phyloP scores from a whole-genome alignment of 2,329 filamentous ascomycete species.

The Aspergillus pseudotamarii region DNA sequence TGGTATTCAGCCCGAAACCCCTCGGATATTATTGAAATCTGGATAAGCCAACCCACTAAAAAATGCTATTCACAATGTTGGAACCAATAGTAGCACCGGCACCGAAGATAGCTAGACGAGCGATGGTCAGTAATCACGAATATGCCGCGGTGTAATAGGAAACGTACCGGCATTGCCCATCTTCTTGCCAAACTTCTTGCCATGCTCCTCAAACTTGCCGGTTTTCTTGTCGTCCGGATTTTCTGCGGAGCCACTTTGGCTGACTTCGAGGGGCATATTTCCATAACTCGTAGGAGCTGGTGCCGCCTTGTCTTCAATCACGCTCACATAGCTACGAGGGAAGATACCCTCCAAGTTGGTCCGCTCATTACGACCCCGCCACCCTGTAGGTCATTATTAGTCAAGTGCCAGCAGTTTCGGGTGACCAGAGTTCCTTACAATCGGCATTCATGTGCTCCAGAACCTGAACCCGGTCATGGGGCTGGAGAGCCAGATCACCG shows the following conservation, averaged over 20 bases:
- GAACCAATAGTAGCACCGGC: constrained; percentile 88
- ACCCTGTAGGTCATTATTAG: constrained; percentile 40
- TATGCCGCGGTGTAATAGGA: neutral
- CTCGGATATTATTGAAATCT: constrained; percentile 2
- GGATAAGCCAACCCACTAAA: constrained; percentile 53
- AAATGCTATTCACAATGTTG: constrained; percentile 88
- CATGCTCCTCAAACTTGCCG: constrained; percentile 71
- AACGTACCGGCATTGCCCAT: constrained; percentile 67
- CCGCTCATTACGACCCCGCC: constrained; percentile 86
- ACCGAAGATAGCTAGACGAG: constrained; percentile 75
- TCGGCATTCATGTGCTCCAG: constrained; percentile 94
- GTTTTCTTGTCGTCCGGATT: constrained; percentile 47
- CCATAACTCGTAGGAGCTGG: constrained; percentile 49
- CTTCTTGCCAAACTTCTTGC: constrained; percentile 98
- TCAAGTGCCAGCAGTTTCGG: neutral
- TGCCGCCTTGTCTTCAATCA: constrained; percentile 65
- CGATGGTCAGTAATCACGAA: constrained; percentile 22
- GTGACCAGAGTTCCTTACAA: constrained; percentile 54
- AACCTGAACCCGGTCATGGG: constrained; percentile 78
- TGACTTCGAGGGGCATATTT: constrained; percentile 76
- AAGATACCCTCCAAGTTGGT: constrained; percentile 90
- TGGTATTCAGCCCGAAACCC: constrained; percentile 5
- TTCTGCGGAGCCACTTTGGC: constrained; percentile 55
- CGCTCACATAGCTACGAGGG: constrained; percentile 82
- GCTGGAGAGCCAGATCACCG: constrained; percentile 78